Conservation (phyloP, 257 asterid species). For the Phtheirospermum japonicum region DNA sequence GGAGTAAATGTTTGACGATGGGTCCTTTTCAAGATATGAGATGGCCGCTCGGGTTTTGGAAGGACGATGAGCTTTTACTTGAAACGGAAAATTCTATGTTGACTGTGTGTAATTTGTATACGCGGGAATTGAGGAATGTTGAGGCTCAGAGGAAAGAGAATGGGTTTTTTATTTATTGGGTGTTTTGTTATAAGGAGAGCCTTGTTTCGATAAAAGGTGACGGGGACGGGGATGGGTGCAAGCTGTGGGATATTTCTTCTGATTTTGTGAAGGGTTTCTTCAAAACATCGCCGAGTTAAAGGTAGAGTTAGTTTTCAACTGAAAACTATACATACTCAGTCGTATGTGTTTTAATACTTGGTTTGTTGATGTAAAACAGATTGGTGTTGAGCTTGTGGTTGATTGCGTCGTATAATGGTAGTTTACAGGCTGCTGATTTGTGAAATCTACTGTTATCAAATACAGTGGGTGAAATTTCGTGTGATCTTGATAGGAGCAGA, state of each 20-base stretch:
- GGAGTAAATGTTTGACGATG: slow-evolving; percentile 32
- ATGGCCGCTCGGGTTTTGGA: slow-evolving; percentile 48
- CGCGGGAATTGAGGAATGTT: slow-evolving; percentile 27
- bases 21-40: slow-evolving; percentile 40
- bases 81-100: slow-evolving; percentile 31
- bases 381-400: no score
- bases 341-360: no score
- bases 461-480: no score
- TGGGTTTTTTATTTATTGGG: slow-evolving; percentile 33
- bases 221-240: slow-evolving; percentile 24
- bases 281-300: slow-evolving; percentile 16
- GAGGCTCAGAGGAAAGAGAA: slow-evolving; percentile 28
- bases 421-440: no score
- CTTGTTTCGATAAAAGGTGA: slow-evolving; percentile 37
- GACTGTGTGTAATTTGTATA: slow-evolving; percentile 26
- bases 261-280: slow-evolving; percentile 36
- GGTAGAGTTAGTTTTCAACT: slow-evolving; percentile 19
- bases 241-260: slow-evolving; percentile 35
- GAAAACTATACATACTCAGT: no score
- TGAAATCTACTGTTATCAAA: no score
- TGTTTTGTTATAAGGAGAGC: slow-evolving; percentile 41
- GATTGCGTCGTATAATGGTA: no score
- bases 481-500: no score
- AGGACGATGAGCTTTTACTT: slow-evolving; percentile 33
- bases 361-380: no score